These are phyloP conservation scores for Chaetomiaceae sp. DNA, from an alignment of 2,329 filamentous ascomycete species.

Conservation along the genomic window DNA sequence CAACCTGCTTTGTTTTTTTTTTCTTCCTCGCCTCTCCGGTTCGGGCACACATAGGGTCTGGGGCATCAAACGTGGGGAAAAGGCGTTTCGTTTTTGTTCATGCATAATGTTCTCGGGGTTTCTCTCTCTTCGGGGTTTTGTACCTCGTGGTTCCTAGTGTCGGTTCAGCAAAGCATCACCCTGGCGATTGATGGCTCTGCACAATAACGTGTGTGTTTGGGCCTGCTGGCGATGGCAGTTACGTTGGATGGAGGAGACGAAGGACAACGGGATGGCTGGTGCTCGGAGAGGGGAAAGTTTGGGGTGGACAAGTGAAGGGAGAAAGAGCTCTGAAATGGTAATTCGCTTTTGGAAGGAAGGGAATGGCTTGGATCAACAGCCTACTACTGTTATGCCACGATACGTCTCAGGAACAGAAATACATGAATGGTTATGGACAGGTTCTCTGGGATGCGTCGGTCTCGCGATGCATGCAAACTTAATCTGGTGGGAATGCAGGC, in stretches of 20 bases:
- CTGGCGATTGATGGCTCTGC: neutral
- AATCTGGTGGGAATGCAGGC: too few species aligned
- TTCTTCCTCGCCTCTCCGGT: neutral
- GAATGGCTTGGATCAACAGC: constrained; percentile 2
- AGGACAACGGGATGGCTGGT: neutral
- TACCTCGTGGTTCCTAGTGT: neutral
- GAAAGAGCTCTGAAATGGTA: too few species aligned
- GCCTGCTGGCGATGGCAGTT: neutral
- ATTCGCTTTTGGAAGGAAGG: neutral
- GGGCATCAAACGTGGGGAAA: constrained; percentile 5
- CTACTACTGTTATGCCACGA: constrained; percentile 3
- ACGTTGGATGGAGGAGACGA: neutral
- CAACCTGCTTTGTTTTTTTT: neutral
- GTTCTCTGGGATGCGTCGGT: too few species aligned
- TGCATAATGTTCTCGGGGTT: neutral
- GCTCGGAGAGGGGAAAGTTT: neutral
- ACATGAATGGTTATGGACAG: constrained; percentile 1
- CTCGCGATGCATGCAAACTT: too few species aligned
- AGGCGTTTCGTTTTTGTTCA: constrained; percentile 5
- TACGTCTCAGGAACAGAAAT: constrained; percentile 4
- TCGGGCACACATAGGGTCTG: constrained; percentile 3
- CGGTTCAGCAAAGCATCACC: neutral
- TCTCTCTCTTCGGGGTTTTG: neutral
- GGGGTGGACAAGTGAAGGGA: neutral
- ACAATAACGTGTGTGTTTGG: neutral